Conservation (phyloP, 2,329 filamentous ascomycete genomes). For the Septoria linicola region DNA sequence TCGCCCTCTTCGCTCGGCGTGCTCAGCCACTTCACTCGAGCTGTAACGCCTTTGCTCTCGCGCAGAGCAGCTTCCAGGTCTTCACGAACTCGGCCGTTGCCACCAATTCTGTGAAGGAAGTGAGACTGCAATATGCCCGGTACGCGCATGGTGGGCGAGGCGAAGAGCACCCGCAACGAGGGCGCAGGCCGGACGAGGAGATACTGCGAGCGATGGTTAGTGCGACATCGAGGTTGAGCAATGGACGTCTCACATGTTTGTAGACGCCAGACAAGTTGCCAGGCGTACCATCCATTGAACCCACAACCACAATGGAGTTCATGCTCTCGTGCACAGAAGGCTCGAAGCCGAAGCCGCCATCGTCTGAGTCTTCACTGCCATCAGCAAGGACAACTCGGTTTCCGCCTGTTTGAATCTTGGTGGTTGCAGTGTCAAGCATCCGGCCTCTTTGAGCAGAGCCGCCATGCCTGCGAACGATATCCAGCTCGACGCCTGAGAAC, state of each 20-base stretch:
- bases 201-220: conserved; percentile 7
- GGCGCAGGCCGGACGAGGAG: conserved; percentile 16
- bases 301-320: neutral
- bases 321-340: neutral
- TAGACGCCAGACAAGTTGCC: conserved; percentile 21
- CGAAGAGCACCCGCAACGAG: conserved; percentile 17
- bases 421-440: neutral
- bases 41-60: conserved; percentile 13
- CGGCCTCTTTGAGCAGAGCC: conserved; percentile 14
- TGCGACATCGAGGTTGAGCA: neutral
- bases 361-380: conserved; percentile 11
- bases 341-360: neutral
- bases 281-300: conserved; percentile 2
- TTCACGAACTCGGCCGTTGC: conserved; percentile 21
- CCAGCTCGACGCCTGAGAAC: conserved; percentile 15
- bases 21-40: conserved; percentile 16
- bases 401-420: neutral
- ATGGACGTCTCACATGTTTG: conserved; percentile 14
- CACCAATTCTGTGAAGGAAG: conserved; percentile 17
- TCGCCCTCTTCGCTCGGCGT: conserved; percentile 15
- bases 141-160: conserved; percentile 15
- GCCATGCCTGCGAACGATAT: conserved; percentile 14
- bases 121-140: conserved; percentile 16
- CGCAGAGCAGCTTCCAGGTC: conserved; percentile 10
- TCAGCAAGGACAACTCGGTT: conserved; percentile 19